phyloP scores from a whole-genome alignment of 371 early-diverging fungal species.

The Mortierella sp. region DNA sequence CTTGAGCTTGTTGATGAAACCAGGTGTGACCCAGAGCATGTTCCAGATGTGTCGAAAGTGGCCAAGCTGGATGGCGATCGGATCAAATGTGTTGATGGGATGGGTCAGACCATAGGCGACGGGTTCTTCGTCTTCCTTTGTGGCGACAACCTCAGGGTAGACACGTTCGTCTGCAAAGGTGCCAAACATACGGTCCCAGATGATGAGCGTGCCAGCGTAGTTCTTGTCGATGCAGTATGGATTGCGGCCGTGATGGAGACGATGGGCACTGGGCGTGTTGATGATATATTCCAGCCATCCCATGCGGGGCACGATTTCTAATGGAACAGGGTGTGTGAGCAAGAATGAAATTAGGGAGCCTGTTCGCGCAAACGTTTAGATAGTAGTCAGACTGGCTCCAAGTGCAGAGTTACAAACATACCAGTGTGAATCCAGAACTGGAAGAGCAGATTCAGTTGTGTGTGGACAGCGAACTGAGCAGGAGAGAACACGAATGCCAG shows the following conservation, averaged over 20 bases:
- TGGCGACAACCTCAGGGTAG: slow-evolving; percentile 41
- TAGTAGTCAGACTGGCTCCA: background rate
- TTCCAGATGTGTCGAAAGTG: slow-evolving; percentile 60
- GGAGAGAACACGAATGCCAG: slow-evolving; percentile 63
- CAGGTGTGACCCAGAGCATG: slow-evolving; percentile 54
- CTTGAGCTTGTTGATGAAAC: slow-evolving; percentile 58
- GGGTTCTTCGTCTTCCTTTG: slow-evolving; percentile 55
- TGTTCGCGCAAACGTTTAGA: too few relatives aligned
- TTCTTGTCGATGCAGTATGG: slow-evolving; percentile 73
- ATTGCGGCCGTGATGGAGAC: slow-evolving; percentile 70
- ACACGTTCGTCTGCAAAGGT: slow-evolving; percentile 62
- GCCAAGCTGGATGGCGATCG: slow-evolving; percentile 61
- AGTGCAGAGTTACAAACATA: slow-evolving; percentile 3
- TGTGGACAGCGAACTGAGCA: slow-evolving; percentile 60
- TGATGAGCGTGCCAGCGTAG: slow-evolving; percentile 67
- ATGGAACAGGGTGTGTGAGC: background rate
- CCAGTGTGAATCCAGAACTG: slow-evolving; percentile 63
- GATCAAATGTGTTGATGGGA: slow-evolving; percentile 68
- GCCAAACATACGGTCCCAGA: slow-evolving; percentile 70
- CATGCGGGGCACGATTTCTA: slow-evolving; percentile 57
- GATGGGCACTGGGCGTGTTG: slow-evolving; percentile 68
- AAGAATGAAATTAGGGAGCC: background rate
- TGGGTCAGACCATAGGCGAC: slow-evolving; percentile 67
- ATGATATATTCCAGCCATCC: slow-evolving; percentile 68
- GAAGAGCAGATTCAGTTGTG: slow-evolving; percentile 61